A percentile compares a stretch with the other conserved stretches of the same genome.
These are phyloP conservation scores for Articulospora tetracladia DNA, from an alignment of 495 filamentous ascomycete genomes.

Conservation along the genomic window DNA sequence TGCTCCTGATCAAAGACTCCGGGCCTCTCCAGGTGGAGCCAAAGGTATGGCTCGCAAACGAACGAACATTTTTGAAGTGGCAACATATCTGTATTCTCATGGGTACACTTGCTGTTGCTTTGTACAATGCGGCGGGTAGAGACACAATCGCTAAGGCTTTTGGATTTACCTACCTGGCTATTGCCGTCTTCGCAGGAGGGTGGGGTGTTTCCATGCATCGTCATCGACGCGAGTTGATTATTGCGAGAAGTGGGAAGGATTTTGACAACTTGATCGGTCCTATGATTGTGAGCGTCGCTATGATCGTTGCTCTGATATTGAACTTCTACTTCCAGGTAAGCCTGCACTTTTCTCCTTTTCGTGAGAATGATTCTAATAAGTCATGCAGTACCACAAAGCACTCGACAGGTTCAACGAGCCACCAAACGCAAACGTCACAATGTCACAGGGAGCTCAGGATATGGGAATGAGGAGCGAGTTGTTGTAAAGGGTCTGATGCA, in stretches of 20 bases:
- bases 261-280: constrained; percentile 88
- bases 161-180: constrained; percentile 74
- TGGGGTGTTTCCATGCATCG: constrained; percentile 90
- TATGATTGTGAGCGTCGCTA: constrained; percentile 72
- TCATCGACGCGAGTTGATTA: constrained; percentile 71
- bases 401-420: neutral
- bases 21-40: constrained; percentile 88
- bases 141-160: constrained; percentile 70
- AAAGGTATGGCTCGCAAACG: constrained; percentile 98
- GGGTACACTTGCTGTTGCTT: constrained; percentile 71
- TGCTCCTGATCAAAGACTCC: constrained; percentile 84
- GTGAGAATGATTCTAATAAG: neutral
- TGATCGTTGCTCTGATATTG: constrained; percentile 73
- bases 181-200: constrained; percentile 74
- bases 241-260: constrained; percentile 79
- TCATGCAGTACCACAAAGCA: neutral
- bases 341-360: neutral
- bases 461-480: neutral
- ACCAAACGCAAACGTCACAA: neutral
- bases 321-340: constrained; percentile 83
- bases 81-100: constrained; percentile 87
- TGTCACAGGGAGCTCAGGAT: neutral
- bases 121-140: constrained; percentile 82
- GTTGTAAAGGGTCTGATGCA: too few species aligned
- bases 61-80: constrained; percentile 97